Base-by-base conservation (phyloP, 1,139 yeast species). In the Taphrina betulina region DNA sequence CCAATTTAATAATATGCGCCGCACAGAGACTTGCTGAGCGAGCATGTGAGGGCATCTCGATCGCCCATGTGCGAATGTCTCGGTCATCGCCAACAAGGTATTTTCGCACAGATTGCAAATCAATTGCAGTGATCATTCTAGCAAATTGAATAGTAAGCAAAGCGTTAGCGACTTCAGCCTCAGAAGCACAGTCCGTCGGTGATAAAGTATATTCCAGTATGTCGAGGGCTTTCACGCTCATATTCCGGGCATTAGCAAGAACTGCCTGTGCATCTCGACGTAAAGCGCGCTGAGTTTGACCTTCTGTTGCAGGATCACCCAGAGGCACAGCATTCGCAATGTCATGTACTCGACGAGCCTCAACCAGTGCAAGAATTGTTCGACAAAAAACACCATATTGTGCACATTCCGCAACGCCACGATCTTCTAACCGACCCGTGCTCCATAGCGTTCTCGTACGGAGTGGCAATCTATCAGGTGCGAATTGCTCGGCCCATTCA, bases 371-470 rank as follows among this genome's bases (percentile, higher is more conserved):
- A 16, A 50, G 16, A 5, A 50, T 42, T 5, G 46, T 40, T 12
- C 54, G 54, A 22, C 54, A 50, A 16, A 23, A 38, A 10, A 23
- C 16, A 7, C 54, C 54, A 16, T 50, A 50, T 7, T 33, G 48
- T 10, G 31, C 8, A 33, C 48, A 43, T 46, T 50, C 54, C 16
- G 38, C 23, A 5, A 42, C 45, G 12, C 54, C 54, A 14, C 54
- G 54, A 20, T 50, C 54, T 33, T 50, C 54, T 5, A 50, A 24
- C 2, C 54, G 31, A 16, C 54, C 54, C 8, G 54, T 34, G 41
- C 54, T 42, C 54, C 45, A 40, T 3, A 50, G 34, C n/a, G 54
- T 50, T 20, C 54, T 24, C 2, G 54, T 50, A 2, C 54, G 54
- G n/a, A 50, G 33, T 5, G 54, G 54, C 23, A 50, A 19, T 8